Evolutionary conservation across 1,139 yeast species (phyloP).

Genomic region (Arxiozyma telluris): DNA sequence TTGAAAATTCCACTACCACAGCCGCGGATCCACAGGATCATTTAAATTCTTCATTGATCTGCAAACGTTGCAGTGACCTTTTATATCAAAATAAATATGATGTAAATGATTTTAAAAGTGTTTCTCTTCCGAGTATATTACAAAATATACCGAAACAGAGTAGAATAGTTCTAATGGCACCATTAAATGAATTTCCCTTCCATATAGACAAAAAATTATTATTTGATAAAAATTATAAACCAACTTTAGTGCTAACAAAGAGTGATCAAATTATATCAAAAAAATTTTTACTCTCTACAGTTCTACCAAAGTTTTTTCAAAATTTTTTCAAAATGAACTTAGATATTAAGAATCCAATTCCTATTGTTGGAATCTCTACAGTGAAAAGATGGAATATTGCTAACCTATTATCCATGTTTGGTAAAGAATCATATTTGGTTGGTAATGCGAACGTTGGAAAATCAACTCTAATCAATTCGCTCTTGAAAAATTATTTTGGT

Average conservation of each 20-base stretch:
- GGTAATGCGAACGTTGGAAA: slow-evolving; percentile 78
- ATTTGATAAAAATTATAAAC: slow-evolving; percentile 8
- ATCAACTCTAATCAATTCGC: slow-evolving; percentile 50
- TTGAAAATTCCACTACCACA: not conserved
- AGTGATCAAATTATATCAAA: slow-evolving; percentile 22
- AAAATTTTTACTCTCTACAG: slow-evolving; percentile 14
- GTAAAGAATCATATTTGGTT: slow-evolving; percentile 44
- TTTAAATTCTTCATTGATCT: slow-evolving; percentile 19
- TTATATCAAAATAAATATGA: slow-evolving; percentile 36
- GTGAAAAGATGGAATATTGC: slow-evolving; percentile 45
- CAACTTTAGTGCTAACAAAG: slow-evolving; percentile 23
- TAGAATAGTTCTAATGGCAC: slow-evolving; percentile 50
- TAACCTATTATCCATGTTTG: slow-evolving; percentile 30
- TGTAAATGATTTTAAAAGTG: slow-evolving; percentile 33
- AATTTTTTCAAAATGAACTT: slow-evolving; percentile 31
- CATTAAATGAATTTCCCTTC: slow-evolving; percentile 64
- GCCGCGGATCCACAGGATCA: slow-evolving; percentile 6
- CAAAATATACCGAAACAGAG: slow-evolving; percentile 41
- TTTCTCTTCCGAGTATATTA: slow-evolving; percentile 34
- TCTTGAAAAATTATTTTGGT: slow-evolving; percentile 30
- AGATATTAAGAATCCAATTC: slow-evolving; percentile 29
- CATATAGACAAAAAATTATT: slow-evolving; percentile 39
- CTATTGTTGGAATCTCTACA: slow-evolving; percentile 35
- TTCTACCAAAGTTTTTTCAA: slow-evolving; percentile 15
- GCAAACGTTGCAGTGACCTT: slow-evolving; percentile 51